Conservation (phyloP, 495 filamentous ascomycete species). For the Aspergillus wentii region DNA sequence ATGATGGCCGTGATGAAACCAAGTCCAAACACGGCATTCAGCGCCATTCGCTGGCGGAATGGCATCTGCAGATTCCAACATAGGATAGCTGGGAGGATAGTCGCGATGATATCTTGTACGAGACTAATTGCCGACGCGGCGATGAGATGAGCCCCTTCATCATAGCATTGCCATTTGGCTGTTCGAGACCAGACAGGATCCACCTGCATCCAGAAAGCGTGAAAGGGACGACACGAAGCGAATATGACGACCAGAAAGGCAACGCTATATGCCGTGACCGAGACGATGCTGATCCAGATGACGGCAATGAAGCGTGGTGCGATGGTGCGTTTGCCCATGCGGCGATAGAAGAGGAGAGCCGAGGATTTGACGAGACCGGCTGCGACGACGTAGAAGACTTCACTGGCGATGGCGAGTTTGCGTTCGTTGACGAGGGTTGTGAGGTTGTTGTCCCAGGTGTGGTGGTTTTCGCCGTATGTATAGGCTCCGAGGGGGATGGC, state of each 20-base stretch:
- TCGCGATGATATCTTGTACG: slow-evolving; percentile 4
- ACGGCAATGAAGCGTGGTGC: slow-evolving; percentile 2
- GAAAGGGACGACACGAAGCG: slow-evolving; percentile 3
- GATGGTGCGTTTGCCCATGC: slow-evolving; percentile 4
- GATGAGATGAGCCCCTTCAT: slow-evolving; percentile 7
- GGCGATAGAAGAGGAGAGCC: slow-evolving; percentile 8
- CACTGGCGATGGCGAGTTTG: slow-evolving; percentile 4
- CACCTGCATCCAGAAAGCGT: slow-evolving; percentile 5
- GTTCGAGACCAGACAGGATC: slow-evolving; percentile 4
- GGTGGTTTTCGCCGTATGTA: slow-evolving; percentile 4
- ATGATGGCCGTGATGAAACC: slow-evolving; percentile 4
- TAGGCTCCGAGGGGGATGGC: neutral
- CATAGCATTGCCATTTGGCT: slow-evolving; percentile 1
- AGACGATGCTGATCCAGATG: slow-evolving; percentile 6
- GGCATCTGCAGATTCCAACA: slow-evolving; percentile 5
- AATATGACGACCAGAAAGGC: slow-evolving; percentile 7
- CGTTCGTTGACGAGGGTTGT: slow-evolving; percentile 4
- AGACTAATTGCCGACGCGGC: slow-evolving; percentile 4
- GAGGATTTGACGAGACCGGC: slow-evolving; percentile 2
- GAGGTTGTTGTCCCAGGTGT: slow-evolving; percentile 6
- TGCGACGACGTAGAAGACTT: slow-evolving; percentile 5
- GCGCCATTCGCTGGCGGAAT: slow-evolving; percentile 2
- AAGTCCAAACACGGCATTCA: slow-evolving; percentile 1
- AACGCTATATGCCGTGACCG: slow-evolving; percentile 4
- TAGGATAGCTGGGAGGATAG: slow-evolving; percentile 4